Evolutionary conservation across 73 alveolate species (phyloP).

Genomic region (Urostyla sp.): DNA sequence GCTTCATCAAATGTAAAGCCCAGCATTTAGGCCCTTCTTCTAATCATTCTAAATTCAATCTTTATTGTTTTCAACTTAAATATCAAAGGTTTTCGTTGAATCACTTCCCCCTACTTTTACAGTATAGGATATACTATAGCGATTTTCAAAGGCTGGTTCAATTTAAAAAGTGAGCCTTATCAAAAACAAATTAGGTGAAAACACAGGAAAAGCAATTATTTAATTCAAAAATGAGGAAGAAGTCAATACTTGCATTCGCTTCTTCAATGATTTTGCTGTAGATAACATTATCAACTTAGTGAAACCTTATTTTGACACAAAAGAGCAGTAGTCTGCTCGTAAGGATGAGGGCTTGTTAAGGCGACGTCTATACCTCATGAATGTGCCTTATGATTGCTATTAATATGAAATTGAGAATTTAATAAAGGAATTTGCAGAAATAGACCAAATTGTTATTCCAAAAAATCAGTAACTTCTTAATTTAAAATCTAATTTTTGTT

Average conservation of each 20-base stretch:
- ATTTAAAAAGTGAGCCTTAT: constrained; percentile 3
- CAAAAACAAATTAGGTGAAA: constrained; percentile 12
- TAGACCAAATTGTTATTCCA: constrained; percentile 51
- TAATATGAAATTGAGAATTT: constrained; percentile 12
- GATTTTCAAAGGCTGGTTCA: constrained; percentile 8
- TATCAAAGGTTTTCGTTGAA: constrained; percentile 9
- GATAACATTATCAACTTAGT: not conserved
- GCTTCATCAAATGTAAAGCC: too few relatives aligned
- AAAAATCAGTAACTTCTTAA: constrained; percentile 26
- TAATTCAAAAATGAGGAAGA: not conserved
- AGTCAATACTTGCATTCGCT: not conserved
- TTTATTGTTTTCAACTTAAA: not conserved
- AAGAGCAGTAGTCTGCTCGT: constrained; percentile 3
- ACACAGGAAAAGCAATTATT: constrained; percentile 47
- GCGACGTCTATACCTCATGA: constrained; percentile 42
- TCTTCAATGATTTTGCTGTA: constrained; percentile 14
- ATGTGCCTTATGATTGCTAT: constrained; percentile 47
- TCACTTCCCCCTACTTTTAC: constrained; percentile 5
- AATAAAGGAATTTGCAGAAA: constrained; percentile 23
- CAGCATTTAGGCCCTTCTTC: not conserved
- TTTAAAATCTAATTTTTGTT: constrained; percentile 1
- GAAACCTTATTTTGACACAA: constrained; percentile 45
- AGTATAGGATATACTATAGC: not conserved
- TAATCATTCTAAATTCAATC: not conserved
- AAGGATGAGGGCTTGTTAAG: not conserved